phyloP scores from a whole-genome alignment of 2,329 filamentous ascomycete species.

The Botryotinia globosa region DNA sequence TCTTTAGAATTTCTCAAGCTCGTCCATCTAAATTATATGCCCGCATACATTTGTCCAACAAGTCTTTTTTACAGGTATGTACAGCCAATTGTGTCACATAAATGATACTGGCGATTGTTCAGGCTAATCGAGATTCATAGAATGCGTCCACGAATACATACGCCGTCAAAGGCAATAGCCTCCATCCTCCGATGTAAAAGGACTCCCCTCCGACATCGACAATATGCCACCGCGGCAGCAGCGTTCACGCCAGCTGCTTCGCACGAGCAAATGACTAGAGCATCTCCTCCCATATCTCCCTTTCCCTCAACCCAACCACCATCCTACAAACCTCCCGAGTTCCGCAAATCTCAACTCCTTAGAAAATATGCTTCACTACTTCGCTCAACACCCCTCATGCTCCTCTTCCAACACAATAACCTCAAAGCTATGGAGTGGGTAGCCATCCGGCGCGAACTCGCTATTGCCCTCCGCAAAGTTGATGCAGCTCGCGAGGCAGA shows the following conservation, averaged over 20 bases:
- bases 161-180: constrained; percentile 35
- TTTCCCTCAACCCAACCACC: constrained; percentile 72
- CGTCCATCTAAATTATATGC: constrained; percentile 11
- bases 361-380: constrained; percentile 71
- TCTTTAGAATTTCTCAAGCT: constrained; percentile 30
- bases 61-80: constrained; percentile 22
- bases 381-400: constrained; percentile 65
- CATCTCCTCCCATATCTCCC: constrained; percentile 40
- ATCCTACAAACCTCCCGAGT: constrained; percentile 80
- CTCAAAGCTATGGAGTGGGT: constrained; percentile 66
- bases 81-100: constrained; percentile 10
- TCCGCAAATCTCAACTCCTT: constrained; percentile 85
- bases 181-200: constrained; percentile 39
- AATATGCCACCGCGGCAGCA: constrained; percentile 51
- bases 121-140: constrained; percentile 23
- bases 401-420: constrained; percentile 75
- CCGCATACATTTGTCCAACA: constrained; percentile 3
- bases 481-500: constrained; percentile 52
- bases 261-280: constrained; percentile 47
- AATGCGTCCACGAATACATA: constrained; percentile 52
- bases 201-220: constrained; percentile 40
- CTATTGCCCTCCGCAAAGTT: constrained; percentile 57
- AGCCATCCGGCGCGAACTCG: constrained; percentile 62
- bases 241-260: constrained; percentile 49
- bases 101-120: neutral